Conservation (phyloP, 345 rosid species). For the Salix purpurea region DNA sequence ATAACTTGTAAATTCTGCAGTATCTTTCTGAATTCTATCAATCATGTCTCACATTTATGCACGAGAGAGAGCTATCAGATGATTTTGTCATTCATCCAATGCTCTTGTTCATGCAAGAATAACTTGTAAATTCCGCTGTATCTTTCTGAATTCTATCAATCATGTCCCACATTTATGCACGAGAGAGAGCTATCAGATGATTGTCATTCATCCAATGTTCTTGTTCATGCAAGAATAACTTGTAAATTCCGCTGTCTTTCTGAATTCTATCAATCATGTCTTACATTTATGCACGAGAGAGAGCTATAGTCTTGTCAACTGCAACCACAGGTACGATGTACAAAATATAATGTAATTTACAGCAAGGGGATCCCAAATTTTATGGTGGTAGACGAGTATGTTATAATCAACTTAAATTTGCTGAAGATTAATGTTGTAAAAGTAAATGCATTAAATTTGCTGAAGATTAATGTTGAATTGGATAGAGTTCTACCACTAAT, state of each 20-base stretch:
- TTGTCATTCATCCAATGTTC: background rate
- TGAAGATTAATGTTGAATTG: too few relatives aligned
- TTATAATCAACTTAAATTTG: too few relatives aligned
- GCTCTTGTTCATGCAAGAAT: constrained; percentile 2
- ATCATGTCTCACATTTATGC: background rate
- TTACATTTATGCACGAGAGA: background rate
- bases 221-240: constrained; percentile 4
- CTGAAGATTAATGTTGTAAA: background rate
- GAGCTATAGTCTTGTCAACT: background rate
- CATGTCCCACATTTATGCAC: background rate
- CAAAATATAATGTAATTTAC: background rate
- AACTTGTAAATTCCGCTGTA: constrained; percentile 9
- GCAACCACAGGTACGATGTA: background rate
- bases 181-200: constrained; percentile 3
- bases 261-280: background rate
- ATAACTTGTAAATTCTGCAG: constrained; percentile 8
- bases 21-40: background rate
- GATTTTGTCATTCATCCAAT: background rate
- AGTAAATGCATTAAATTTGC: too few relatives aligned
- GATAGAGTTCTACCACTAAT: too few relatives aligned
- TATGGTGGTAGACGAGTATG: background rate
- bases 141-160: background rate
- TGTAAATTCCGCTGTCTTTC: constrained; percentile 10
- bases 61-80: background rate
- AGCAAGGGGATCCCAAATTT: background rate